Conservation (phyloP, 2,329 filamentous ascomycete species). For the Microsporum audouinii region DNA sequence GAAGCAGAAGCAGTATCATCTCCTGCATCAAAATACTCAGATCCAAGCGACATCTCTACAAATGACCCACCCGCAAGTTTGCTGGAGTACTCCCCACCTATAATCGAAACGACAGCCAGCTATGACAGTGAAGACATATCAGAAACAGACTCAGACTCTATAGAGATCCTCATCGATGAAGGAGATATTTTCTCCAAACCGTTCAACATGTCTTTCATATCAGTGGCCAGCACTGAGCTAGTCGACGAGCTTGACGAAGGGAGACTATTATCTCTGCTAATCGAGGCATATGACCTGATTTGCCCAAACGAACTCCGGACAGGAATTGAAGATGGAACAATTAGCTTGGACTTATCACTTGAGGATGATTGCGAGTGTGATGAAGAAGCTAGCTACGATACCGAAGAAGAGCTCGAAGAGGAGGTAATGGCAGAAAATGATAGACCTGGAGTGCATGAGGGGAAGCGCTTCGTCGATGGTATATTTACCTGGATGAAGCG, state of each 20-base stretch:
- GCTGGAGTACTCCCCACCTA: not conserved
- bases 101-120: not conserved
- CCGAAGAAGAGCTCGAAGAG: not conserved
- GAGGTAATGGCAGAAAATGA: not conserved
- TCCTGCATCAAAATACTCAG: not conserved
- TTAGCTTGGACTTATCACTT: not conserved
- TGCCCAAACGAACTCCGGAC: not conserved
- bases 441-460: not conserved
- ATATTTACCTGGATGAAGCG: slow-evolving; percentile 2
- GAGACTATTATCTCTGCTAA: not conserved
- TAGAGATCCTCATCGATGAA: not conserved
- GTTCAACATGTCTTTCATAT: not conserved
- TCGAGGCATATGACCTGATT: not conserved
- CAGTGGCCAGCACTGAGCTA: not conserved
- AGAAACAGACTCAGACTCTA: not conserved
- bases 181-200: not conserved
- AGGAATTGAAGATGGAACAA: not conserved
- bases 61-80: not conserved
- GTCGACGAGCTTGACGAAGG: not conserved
- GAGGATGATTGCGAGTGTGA: not conserved
- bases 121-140: not conserved
- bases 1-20: not conserved
- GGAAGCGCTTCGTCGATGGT: not conserved
- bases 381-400: not conserved
- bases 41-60: not conserved